Percentiles rank a stretch among this genome's conserved stretches.
Conservation (phyloP, 139 green algal genomes). For the Ulvella scutata region DNA sequence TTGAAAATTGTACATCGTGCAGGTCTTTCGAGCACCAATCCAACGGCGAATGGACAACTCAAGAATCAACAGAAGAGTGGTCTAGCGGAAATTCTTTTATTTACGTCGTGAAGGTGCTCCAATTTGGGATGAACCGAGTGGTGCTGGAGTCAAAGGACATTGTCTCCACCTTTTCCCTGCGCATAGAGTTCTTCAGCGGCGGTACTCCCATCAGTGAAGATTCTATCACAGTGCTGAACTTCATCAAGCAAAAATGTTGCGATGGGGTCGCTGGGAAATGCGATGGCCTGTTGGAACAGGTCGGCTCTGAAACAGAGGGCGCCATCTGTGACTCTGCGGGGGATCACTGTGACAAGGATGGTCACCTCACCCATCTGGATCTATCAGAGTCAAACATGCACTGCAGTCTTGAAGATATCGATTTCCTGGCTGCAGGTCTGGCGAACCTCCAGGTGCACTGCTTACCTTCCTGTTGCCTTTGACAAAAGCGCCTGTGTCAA, state of each 20-base stretch:
- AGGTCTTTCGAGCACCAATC: not conserved
- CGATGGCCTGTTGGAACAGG: not conserved
- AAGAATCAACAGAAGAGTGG: not conserved
- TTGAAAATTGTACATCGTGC: not conserved
- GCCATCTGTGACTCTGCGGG: not conserved
- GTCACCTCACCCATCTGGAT: not conserved
- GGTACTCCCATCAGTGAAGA: not conserved
- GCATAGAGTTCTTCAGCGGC: not conserved
- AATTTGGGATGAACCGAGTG: not conserved
- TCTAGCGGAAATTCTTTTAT: not conserved
- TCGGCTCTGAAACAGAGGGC: not conserved
- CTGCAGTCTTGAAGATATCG: not conserved
- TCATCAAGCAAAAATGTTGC: not conserved
- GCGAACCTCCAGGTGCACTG: not conserved
- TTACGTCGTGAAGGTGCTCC: not conserved
- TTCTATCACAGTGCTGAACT: not conserved
- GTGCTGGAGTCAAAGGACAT: not conserved
- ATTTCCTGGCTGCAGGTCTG: not conserved
- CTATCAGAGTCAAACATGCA: constrained; percentile 1
- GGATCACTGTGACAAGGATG: not conserved
- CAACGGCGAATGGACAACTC: not conserved
- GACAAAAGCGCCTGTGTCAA: no score
- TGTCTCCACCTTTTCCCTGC: not conserved
- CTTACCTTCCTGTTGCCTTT: no score
- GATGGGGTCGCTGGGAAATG: not conserved